Conservation (phyloP, 805 yeast species). For the Nakazawaea molendinolei region DNA sequence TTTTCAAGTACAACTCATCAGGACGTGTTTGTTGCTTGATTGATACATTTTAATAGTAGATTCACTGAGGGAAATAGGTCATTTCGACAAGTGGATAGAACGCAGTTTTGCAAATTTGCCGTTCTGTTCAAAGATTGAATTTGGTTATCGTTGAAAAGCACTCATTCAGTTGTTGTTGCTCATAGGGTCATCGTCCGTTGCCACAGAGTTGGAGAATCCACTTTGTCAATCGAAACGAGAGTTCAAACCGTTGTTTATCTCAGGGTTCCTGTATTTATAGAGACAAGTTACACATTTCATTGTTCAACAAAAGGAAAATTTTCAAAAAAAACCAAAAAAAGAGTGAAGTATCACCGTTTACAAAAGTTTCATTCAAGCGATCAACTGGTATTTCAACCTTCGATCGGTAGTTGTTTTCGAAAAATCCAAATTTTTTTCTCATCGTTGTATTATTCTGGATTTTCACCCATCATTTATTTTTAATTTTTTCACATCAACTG, state of each 20-base stretch:
- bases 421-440: neutral
- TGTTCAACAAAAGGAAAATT: neutral
- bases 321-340: neutral
- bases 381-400: too few species aligned
- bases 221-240: too few species aligned
- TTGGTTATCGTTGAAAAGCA: too few species aligned
- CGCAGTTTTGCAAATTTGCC: neutral
- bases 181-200: too few species aligned
- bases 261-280: slow-evolving; percentile 9
- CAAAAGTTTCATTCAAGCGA: neutral
- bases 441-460: slow-evolving; percentile 7
- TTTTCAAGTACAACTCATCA: neutral
- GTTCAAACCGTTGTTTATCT: slow-evolving; percentile 3
- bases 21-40: neutral
- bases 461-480: neutral
- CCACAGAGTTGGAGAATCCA: too few species aligned
- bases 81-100: too few species aligned
- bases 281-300: neutral
- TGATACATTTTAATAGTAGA: slow-evolving; percentile 4
- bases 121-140: slow-evolving; percentile 1
- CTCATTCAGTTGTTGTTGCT: slow-evolving; percentile 20
- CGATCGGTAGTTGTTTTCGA: too few species aligned
- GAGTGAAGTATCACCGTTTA: neutral
- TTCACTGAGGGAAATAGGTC: too few species aligned
- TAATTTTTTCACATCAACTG: neutral